Evolutionary conservation across 2,329 filamentous ascomycete species (phyloP), one percentile per base, ranked within the genome.

Genomic region (Neonectria faginata): DNA sequence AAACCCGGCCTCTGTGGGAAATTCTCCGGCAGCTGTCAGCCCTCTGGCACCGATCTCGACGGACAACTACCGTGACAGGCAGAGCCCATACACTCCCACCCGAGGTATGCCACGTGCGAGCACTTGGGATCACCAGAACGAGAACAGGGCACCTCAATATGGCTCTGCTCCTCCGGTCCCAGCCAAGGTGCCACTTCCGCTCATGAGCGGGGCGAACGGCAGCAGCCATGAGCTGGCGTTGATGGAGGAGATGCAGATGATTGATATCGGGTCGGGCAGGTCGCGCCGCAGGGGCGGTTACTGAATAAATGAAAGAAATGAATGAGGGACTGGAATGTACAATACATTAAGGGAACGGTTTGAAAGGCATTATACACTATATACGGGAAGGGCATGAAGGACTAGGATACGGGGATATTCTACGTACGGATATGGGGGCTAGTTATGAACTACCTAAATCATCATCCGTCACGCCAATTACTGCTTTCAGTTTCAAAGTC

Each of bases 201-300:
- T 77, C n/a, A 85, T 82, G 80, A 84, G 81, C 66, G 82, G 80
- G 33, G 78, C 77, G 5, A 78, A 79, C 36, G 80, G 77, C 56
- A 79, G 76, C 16, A 77, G 79, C 27, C 84, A 84, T 61, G 82
- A 87, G 67, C 83, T 84, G 77, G 87, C 90, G 20, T 79, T 94
- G 57, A 86, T 91, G 78, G 84, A 92, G 67, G 92, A 94, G 79
- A 86, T 94, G 83, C 88, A 85, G 71, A 82, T 83, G 52, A 91
- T 91, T 66, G 88, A 91, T 71, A 85, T 91, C 68, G 89, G 89
- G n/a, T 81, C 81, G 25, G 88, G 88, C 3, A 80, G 88, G 63
- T 85, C 86, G 27, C 80, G 86, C 71, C 80, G 86, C 48, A 83
- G 85, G 57, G 80, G 81, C 33, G 81, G 80, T 25, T 82, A 81